Base-by-base conservation (phyloP, 2,329 filamentous ascomycete species). In the Fusarium dimerum region DNA sequence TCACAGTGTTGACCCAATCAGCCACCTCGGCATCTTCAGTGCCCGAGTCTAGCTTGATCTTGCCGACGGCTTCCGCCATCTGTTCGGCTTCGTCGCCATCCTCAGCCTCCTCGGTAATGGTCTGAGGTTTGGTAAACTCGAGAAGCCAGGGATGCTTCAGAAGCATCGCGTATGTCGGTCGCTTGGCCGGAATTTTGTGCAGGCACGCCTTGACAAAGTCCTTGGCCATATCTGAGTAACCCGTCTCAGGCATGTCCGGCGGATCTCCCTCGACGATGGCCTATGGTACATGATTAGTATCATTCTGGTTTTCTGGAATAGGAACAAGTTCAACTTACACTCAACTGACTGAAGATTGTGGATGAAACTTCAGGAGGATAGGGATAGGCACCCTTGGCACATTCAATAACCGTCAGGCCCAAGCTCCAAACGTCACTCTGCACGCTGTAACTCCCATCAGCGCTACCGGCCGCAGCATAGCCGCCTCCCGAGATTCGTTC, bases 361-460 rank as follows among this genome's bases (percentile, higher is more conserved):
- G 93, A 94, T 61, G 95, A 97, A 2, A 95, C 94, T 71, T 99
- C 94, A 0, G 94, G 93, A 5, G 94, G 93, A 66, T 99, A 99
- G 1, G 94, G 94, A 71, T 99, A 99, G 63, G 87, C 83, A 43
- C 94, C 94, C 78, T 95, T 85, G 20, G 93, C 93, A 71, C 93
- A 97, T 73, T 99, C 94, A 63, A 99, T 96, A 59, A 99, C 88
- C 29, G 91, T 95, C 68, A 99, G 73, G 15, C 94, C 94, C 62
- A 99, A 74, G 71, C 91, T 96, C 94, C 94, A 99, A 54, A 99
- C 93, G 69, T 99, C 94, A 68, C 91, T 96, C 73, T 97, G 94
- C 39, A 99, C 94, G 69, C 90, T 96, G 73, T 99, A 99, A 3
- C 93, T 96, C 51, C 93, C 93, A 53, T 87, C 88, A 6, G 83